Evolutionary conservation across 129 eudicot species (phyloP).

Genomic region (Lactuca sativa): DNA sequence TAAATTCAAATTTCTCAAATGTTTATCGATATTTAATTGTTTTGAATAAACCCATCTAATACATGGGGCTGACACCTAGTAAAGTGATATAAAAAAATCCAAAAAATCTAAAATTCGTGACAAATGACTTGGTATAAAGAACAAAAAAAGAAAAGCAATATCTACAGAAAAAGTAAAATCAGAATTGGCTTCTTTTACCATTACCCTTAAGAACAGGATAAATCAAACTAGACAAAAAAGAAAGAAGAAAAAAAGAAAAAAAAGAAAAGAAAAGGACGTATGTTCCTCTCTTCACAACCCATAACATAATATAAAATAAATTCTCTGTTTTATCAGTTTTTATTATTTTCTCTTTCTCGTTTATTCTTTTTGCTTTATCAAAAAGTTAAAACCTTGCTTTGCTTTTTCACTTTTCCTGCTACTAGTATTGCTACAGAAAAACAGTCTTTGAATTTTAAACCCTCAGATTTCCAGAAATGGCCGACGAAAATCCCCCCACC

Average conservation of each 20-base stretch:
- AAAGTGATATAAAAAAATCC: no score
- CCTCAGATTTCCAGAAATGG: constrained; percentile 22
- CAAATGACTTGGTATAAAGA: neutral
- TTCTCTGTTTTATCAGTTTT: constrained; percentile 6
- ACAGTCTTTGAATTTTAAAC: constrained; percentile 19
- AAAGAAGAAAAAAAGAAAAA: neutral
- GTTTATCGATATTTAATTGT: no score
- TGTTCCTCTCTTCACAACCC: neutral
- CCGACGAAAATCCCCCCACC: constrained; percentile 32
- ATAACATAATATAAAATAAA: neutral
- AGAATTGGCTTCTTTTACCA: neutral
- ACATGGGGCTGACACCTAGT: no score
- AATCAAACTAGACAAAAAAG: neutral
- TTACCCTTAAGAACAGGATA: neutral
- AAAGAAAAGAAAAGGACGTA: no score
- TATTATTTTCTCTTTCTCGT: constrained; percentile 7
- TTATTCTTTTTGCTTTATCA: constrained; percentile 23
- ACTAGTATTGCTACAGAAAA: neutral
- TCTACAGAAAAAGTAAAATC: neutral
- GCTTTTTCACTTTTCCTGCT: neutral
- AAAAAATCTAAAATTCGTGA: neutral
- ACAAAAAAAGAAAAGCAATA: neutral
- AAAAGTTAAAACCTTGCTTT: neutral
- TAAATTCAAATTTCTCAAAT: no score
- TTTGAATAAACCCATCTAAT: no score